phyloP scores from a whole-genome alignment of 2,329 filamentous ascomycete genomes.

The Uncinocarpus reesii region DNA sequence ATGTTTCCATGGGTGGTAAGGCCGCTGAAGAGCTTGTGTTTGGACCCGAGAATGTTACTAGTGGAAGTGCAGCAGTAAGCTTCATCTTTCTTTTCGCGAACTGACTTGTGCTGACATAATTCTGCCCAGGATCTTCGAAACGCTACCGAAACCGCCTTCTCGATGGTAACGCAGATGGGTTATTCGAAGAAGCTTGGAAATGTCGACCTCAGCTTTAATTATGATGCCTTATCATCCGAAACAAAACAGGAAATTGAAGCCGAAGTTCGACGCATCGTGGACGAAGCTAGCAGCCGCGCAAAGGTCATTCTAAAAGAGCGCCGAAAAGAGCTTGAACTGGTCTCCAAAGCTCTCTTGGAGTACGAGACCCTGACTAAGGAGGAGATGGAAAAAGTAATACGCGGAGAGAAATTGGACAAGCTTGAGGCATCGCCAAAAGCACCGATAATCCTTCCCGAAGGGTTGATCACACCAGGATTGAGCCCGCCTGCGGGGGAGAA shows the following conservation, averaged over 20 bases:
- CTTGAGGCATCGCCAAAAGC: slow-evolving; percentile 41
- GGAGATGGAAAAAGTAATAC: slow-evolving; percentile 83
- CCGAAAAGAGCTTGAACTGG: slow-evolving; percentile 72
- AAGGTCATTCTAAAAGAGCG: slow-evolving; percentile 59
- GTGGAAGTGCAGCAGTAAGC: slow-evolving; percentile 68
- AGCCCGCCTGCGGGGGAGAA: slow-evolving; percentile 18
- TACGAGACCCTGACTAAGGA: slow-evolving; percentile 86
- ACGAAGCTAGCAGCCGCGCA: slow-evolving; percentile 69
- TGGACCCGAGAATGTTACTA: slow-evolving; percentile 82
- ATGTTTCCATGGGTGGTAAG: slow-evolving; percentile 74
- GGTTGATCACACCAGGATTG: slow-evolving; percentile 23
- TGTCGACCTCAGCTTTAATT: slow-evolving; percentile 74
- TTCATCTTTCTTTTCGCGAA: not conserved
- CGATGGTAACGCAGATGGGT: slow-evolving; percentile 78
- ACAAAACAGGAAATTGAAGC: slow-evolving; percentile 78
- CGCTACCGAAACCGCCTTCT: slow-evolving; percentile 73
- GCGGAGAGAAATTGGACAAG: slow-evolving; percentile 70
- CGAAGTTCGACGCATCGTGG: slow-evolving; percentile 76
- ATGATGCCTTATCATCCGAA: slow-evolving; percentile 69
- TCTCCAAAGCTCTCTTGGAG: slow-evolving; percentile 81
- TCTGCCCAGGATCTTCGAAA: slow-evolving; percentile 66
- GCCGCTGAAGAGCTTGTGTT: slow-evolving; percentile 84
- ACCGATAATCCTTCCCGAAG: slow-evolving; percentile 59
- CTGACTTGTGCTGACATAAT: slow-evolving; percentile 16
- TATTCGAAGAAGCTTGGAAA: slow-evolving; percentile 85